Percentiles rank a stretch among this genome's conserved stretches.
Evolutionary conservation across 2,329 filamentous ascomycete genomes (phyloP).

Genomic region (Biscogniauxia marginata): DNA sequence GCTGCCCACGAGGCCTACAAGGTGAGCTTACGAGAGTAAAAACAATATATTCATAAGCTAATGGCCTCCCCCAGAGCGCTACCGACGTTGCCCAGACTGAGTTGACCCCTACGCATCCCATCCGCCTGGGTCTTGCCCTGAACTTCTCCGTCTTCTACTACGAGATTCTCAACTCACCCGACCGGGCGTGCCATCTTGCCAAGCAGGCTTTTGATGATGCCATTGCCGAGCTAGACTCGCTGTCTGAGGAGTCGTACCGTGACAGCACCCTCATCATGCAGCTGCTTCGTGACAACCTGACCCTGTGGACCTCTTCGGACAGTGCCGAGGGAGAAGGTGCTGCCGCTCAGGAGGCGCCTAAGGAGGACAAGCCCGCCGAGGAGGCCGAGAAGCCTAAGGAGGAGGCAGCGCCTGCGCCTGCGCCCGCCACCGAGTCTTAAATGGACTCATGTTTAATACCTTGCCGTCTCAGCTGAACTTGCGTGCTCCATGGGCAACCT

Average conservation of each 20-base stretch:
- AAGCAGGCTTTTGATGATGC: constrained; percentile 99
- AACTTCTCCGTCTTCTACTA: constrained; percentile 99
- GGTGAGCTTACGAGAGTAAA: constrained; percentile 52
- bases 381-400: constrained; percentile 56
- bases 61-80: constrained; percentile 65
- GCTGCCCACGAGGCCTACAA: constrained; percentile 96
- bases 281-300: constrained; percentile 95
- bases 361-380: constrained; percentile 57
- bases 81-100: constrained; percentile 98
- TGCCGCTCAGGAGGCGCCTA: constrained; percentile 51
- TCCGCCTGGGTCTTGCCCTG: constrained; percentile 93
- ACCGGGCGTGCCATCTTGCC: constrained; percentile 95
- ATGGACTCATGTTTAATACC: constrained; percentile 33
- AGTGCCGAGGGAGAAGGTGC: constrained; percentile 73
- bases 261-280: constrained; percentile 99
- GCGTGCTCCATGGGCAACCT: constrained; percentile 25
- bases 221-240: constrained; percentile 96
- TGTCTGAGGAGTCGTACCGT: constrained; percentile 97
- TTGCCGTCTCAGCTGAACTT: constrained; percentile 39
- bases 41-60: constrained; percentile 5
- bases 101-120: constrained; percentile 95
- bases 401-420: constrained; percentile 48
- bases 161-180: constrained; percentile 97
- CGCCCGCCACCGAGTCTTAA: constrained; percentile 54
- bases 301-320: constrained; percentile 95